Evolutionary conservation across 495 filamentous ascomycete species (phyloP), one percentile per base, ranked within the genome.

Genomic region (Elasticomyces elasticus): DNA sequence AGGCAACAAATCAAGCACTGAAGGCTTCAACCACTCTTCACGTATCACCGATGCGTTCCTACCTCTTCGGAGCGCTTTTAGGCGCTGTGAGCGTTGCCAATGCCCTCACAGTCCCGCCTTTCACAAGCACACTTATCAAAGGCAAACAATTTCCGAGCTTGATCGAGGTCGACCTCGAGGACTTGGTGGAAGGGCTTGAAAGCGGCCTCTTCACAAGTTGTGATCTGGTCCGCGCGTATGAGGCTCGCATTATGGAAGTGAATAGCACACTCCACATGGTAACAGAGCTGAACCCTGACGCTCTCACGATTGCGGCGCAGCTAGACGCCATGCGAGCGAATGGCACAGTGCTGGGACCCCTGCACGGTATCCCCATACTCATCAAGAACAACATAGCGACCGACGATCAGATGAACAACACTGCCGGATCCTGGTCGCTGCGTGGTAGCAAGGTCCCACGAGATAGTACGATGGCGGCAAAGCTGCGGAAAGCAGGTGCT

Each of bases 341-440:
- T 63, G 77, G 77, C 1, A 64, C 61, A 19, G 48, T 67, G 12
- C 58, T 71, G 26, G 74, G 74, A 11, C 76, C 76, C 4, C 69
- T 85, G 2, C 81, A 87, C 67, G 83, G 83, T 13, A 74, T 87
- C 30, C 83, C 83, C 0, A 76, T 86, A 40, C 60, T 86, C 12
- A 74, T 86, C 64, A 86, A 87, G 67, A 76, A 82, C 62, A 88
- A 85, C 69, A 86, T 87, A 52, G 84, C 78, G 20, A 82, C 79
- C 1, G 75, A 74, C 44, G 85, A 87, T 56, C 72, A 75, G 40
- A 81, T 87, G 82, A 78, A 83, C 62, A 85, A 82, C 22, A 84
- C 80, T 2, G 80, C 78, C 15, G 81, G 82, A 6, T 84, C 80
- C 0, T 82, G 69, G 44, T 70, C 78, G 7, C 65, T 84, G 4